Conservation (phyloP, 768 basidiomycete genomes). For the Termitomyces sp. region DNA sequence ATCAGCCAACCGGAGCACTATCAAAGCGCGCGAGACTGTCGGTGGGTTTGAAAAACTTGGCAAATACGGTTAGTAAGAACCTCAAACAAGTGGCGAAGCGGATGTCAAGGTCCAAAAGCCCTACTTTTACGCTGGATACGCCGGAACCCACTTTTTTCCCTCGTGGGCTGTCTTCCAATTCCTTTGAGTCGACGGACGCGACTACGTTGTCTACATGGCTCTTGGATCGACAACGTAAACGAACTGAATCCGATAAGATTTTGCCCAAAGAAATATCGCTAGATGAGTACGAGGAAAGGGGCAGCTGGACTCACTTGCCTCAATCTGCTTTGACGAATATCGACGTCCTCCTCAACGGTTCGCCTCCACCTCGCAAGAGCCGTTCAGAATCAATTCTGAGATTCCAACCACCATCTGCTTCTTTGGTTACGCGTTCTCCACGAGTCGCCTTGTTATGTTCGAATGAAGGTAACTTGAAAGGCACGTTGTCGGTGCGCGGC, state of each 20-base stretch:
- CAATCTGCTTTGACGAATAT: slow-evolving; percentile 13
- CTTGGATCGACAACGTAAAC: slow-evolving; percentile 30
- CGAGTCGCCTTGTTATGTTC: not conserved
- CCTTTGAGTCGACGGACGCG: slow-evolving; percentile 21
- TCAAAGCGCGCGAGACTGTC: slow-evolving; percentile 21
- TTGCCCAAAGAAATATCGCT: slow-evolving; percentile 31
- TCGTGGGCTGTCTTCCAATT: slow-evolving; percentile 8
- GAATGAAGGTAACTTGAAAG: not conserved
- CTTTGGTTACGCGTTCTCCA: slow-evolving; percentile 1
- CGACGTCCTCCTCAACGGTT: not conserved
- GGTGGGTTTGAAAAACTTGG: slow-evolving; percentile 28
- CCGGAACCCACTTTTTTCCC: slow-evolving; percentile 9
- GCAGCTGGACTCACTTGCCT: slow-evolving; percentile 41
- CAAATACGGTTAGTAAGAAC: slow-evolving; percentile 21
- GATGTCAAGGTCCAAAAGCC: slow-evolving; percentile 18
- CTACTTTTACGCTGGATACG: not conserved
- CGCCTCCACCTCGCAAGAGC: not conserved
- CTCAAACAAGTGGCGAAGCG: slow-evolving; percentile 20
- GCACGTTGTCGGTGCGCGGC: slow-evolving; percentile 2
- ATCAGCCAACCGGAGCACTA: not conserved
- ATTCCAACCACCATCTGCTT: not conserved
- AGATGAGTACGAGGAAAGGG: slow-evolving; percentile 44
- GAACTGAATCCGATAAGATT: slow-evolving; percentile 22
- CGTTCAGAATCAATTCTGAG: not conserved
- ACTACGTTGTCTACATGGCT: slow-evolving; percentile 31